These are phyloP conservation scores for Yarrowia osloensis DNA, from an alignment of 805 yeast species.

Conservation along the genomic window DNA sequence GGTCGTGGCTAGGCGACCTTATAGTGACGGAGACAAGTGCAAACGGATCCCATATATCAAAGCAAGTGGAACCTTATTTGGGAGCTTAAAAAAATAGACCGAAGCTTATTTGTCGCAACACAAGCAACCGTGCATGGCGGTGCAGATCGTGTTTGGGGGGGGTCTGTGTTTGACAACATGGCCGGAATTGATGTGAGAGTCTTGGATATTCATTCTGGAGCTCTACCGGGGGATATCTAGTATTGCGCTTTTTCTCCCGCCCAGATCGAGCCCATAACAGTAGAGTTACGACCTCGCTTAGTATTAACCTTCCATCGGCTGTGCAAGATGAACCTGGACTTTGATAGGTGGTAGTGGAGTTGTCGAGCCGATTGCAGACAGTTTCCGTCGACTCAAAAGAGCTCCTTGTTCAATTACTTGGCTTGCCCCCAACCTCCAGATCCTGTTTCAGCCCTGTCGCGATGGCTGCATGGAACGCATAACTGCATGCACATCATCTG, in stretches of 20 bases:
- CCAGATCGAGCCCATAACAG: background rate
- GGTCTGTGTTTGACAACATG: background rate
- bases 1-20: background rate
- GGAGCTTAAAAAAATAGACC: background rate
- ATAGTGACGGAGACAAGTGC: background rate
- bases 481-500: slow-evolving; percentile 8
- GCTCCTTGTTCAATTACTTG: too few species aligned
- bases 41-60: background rate
- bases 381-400: too few species aligned
- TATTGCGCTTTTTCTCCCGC: background rate
- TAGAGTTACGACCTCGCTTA: slow-evolving; percentile 1
- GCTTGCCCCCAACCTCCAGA: background rate
- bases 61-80: slow-evolving; percentile 16
- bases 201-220: background rate
- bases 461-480: slow-evolving; percentile 1
- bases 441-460: background rate
- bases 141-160: background rate
- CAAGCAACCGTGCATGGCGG: background rate
- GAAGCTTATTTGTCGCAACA: background rate
- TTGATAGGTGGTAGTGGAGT: too few species aligned
- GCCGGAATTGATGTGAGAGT: background rate
- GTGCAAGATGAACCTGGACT: background rate
- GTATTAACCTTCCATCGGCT: background rate
- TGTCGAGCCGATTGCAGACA: too few species aligned
- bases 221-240: too few species aligned